Base-by-base conservation (phyloP, 2,329 filamentous ascomycete genomes). In the Claviceps digitariae region DNA sequence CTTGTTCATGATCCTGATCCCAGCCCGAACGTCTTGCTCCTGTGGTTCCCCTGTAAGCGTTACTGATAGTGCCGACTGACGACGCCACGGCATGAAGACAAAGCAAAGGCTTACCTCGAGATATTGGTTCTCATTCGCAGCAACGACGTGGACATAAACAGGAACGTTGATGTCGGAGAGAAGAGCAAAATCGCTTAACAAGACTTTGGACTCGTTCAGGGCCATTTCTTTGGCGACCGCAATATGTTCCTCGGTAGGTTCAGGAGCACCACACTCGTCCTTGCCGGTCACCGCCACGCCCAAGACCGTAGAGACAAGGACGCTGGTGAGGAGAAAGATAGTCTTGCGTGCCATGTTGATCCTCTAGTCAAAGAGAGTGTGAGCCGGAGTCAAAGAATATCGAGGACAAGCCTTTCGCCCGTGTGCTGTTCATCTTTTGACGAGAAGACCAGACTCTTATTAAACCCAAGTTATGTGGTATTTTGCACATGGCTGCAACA, bases 191-290 rank as follows among this genome's bases (percentile, higher is more conserved):
- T 29, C 15, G 40, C 6, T 29, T 29, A 27, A 6, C 31, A 9
- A 12, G 38, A 25, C 20, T 47, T 38, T 44, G 40, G 36, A 50
- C 20, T 53, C 47, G 29, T 53, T 45, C 3, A 36, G 29, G 27
- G 47, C 38, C 36, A 50, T 48, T 15, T 50, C 25, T 31, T 34
- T 17, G 40, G 47, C 47, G 4, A 53, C 8, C 5, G 27, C 20
- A 34, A 49, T 44, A 9, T 38, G 47, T 29, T 53, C 47, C 20
- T 53, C 38, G 25, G 52, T 53, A 38, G 52, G 47, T 9, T 50
- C 29, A 20, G 52, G 25, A n/a, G 52, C 15, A 50, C 52, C 47
- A 27, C 52, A 53, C 23, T 50, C 46, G 29, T 13, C 29, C 17
- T 45, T 36, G 27, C 34, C n/a, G 27, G 31, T 31, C 15, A 45